Base-by-base conservation (phyloP, 805 yeast genomes). In the Kluyveromyces wickerhamii region DNA sequence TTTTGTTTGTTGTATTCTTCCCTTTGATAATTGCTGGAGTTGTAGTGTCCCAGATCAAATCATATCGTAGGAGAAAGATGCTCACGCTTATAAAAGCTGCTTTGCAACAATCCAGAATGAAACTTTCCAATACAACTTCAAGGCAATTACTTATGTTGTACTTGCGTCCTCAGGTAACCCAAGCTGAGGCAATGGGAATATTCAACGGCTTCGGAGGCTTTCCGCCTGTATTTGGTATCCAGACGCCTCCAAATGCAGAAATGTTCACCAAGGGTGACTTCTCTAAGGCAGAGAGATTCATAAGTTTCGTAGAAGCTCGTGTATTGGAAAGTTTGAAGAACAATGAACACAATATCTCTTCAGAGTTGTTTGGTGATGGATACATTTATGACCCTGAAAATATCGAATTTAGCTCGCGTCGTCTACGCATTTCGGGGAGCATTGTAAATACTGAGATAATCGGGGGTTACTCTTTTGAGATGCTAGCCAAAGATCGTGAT, bases 1-100 rank as follows among this genome's bases (percentile, higher is more conserved):
- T 46, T 13, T 27, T 46, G 13, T 34, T 46, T 29, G 39, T 45
- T 11, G 31, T 41, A 27, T 39, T 54, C 21, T 37, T 54, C 26
- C 60, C 60, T 5, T 19, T 52, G 19, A 31, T 44, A 3, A 34
- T 54, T 15, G 35, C 38, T 4, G 49, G 42, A 2, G 40, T 51
- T n/a, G 39, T 32, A 6, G 27, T 41, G 7, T 45, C 31, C 21
- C 60, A 54, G 35, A 50, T 49, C 35, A 49, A 38, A 19, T 40
- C 35, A 33, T 53, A 54, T 53, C 44, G 41, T 34, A 32, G 39
- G 10, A 41, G 37, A 12, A 36, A 35, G 12, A 24, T 52, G n/a
- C 36, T 42, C 21, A 22, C 29, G 12, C 42, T 41, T 16, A 17
- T 54, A 19, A 35, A 46, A 15, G 36, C 26, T n/a, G 30, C 38